Evolutionary conservation across 2,329 filamentous ascomycete genomes (phyloP), one percentile per base, ranked within the genome.

Genomic region (Aspergillus sp.): DNA sequence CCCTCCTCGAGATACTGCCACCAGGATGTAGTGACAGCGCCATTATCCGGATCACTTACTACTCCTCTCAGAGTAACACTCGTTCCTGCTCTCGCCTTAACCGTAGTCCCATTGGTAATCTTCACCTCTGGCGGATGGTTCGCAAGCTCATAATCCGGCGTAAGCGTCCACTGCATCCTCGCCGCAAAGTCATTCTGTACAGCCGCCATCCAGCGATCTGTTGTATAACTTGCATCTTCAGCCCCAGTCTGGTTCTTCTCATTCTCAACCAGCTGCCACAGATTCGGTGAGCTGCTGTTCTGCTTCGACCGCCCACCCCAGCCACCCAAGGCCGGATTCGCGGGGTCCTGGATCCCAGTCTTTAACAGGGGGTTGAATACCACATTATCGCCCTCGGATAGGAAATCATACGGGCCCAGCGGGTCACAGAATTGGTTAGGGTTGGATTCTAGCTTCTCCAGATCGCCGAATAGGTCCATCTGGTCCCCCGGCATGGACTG

Each of bases 1-100:
- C 51, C 51, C 17, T 54, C 51, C 14, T 54, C 51, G n/a, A 54
- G 21, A 14, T 45, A 54, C 51, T 54, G 51, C 51, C 51, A 54
- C 51, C 51, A 54, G 31, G 24, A 17, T 2, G 40, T 33, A 19
- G 41, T 46, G 12, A 54, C 51, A 12, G 9, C 35, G 41, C 46
- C 31, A 23, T 12, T 17, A 37, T 54, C 51, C 2, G 41, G 41
- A 54, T 54, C 51, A 21, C 11, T 33, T 1, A 47, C 51, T 4
- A 33, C n/a, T 1, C 41, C 41, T 6, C 5, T 31, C 11, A 54
- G 41, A 7, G 15, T 33, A 2, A 54, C 23, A 8, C 19, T 54
- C 51, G 24, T 14, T 3, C 51, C 51, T 3, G 51, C 15, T 2
- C 4, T n/a, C 6, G 24, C 51, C 7, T 35, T 17, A 0, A 54